phyloP scores from a whole-genome alignment of 345 rosid species.

The Murraya koenigii region DNA sequence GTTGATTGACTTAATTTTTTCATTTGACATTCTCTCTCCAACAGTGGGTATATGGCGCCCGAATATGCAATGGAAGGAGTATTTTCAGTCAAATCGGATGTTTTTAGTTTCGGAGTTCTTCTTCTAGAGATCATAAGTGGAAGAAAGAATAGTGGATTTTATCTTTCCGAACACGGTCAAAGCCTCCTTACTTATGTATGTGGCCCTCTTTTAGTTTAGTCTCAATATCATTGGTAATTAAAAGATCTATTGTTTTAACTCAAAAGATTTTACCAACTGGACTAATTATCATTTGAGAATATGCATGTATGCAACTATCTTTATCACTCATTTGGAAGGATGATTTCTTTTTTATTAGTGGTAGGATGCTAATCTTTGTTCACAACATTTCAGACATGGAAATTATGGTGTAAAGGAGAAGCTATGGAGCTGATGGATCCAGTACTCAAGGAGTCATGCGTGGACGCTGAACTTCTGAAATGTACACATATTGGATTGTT shows the following conservation, averaged over 20 bases:
- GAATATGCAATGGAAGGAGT: conserved; percentile 18
- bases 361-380: neutral
- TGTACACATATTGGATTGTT: conserved; percentile 10
- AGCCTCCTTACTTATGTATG: conserved; percentile 18
- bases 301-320: neutral
- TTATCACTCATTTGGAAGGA: neutral
- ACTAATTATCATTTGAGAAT: too few relatives aligned
- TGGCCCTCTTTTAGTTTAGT: too few relatives aligned
- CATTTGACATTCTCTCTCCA: neutral
- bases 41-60: conserved; percentile 16
- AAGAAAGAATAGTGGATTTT: neutral
- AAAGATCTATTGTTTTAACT: too few relatives aligned
- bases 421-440: neutral
- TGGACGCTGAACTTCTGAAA: neutral
- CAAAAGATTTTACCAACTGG: too few relatives aligned
- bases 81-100: conserved; percentile 2
- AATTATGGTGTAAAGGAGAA: neutral
- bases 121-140: conserved; percentile 7
- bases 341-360: too few relatives aligned
- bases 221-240: too few relatives aligned
- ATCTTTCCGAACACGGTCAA: neutral
- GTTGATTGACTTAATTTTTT: neutral
- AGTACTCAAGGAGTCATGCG: neutral
- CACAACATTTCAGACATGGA: conserved; percentile 6
- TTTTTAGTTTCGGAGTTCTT: conserved; percentile 21